Conservation (phyloP, 202 grass and related monocot genomes). For the Schoenoplectus triqueter region DNA sequence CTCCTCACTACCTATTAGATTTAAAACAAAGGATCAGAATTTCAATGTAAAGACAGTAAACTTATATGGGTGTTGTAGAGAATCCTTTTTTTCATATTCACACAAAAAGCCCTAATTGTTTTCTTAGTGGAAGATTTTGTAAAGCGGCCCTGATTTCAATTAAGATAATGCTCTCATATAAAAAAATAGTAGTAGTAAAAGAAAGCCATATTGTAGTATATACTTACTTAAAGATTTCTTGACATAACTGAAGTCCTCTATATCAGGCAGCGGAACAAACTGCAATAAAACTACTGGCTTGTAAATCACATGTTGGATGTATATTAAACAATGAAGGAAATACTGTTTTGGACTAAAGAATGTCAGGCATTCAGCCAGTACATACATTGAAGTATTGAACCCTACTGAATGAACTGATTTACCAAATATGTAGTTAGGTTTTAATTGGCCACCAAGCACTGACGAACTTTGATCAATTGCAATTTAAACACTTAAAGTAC, state of each 20-base stretch:
- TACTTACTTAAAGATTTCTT: slow-evolving; percentile 62
- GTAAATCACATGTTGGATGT: slow-evolving; percentile 11
- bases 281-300: slow-evolving; percentile 35
- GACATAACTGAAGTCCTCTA: slow-evolving; percentile 83
- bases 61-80: background rate
- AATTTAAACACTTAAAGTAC: no score
- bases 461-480: no score
- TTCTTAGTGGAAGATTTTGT: background rate
- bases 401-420: no score
- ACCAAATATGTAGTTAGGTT: no score
- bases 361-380: background rate
- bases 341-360: background rate
- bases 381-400: no score
- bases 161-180: background rate
- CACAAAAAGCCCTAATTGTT: background rate
- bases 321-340: background rate
- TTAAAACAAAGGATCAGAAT: background rate
- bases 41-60: background rate
- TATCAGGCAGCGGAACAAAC: slow-evolving; percentile 61
- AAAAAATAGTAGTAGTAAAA: background rate
- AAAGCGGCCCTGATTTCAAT: background rate
- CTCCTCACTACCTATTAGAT: slow-evolving; percentile 27
- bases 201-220: background rate
- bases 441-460: no score
- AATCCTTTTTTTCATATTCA: background rate